Conservation (phyloP, 2,329 filamentous ascomycete species). For the Trichoderma koningiopsis region DNA sequence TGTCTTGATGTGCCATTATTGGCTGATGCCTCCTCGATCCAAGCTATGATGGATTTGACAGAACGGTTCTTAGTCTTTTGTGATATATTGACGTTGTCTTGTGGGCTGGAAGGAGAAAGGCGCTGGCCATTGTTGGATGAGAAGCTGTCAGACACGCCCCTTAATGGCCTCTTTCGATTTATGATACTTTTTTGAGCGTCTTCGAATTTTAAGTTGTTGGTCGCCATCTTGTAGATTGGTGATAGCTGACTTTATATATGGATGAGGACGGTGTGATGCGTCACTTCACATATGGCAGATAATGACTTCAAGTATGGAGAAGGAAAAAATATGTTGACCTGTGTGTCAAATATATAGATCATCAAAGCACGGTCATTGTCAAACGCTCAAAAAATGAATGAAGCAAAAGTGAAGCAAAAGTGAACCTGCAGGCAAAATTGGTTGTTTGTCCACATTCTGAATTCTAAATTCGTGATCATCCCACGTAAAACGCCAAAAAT, state of each 20-base stretch:
- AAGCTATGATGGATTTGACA: conserved; percentile 39
- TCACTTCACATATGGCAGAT: too few species aligned
- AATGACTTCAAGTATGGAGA: background rate
- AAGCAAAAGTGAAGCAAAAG: conserved; percentile 25
- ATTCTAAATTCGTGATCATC: conserved; percentile 24
- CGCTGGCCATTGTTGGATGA: conserved; percentile 35
- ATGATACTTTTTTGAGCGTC: conserved; percentile 24
- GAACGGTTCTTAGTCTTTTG: conserved; percentile 28
- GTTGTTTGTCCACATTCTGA: conserved; percentile 16
- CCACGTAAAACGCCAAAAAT: conserved; percentile 26
- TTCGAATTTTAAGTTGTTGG: background rate
- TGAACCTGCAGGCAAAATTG: conserved; percentile 15
- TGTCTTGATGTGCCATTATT: background rate
- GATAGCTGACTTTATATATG: background rate
- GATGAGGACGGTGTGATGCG: background rate
- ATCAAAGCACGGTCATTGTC: background rate
- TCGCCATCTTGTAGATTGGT: background rate
- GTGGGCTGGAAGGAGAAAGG: conserved; percentile 13
- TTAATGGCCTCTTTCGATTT: conserved; percentile 28
- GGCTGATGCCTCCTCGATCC: conserved; percentile 34
- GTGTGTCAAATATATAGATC: background rate
- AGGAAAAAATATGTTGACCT: background rate
- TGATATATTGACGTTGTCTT: background rate
- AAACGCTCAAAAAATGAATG: conserved; percentile 1
- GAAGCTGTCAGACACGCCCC: conserved; percentile 35